phyloP scores from a whole-genome alignment of 2,329 filamentous ascomycete genomes.

The Didymellaceae sp. region DNA sequence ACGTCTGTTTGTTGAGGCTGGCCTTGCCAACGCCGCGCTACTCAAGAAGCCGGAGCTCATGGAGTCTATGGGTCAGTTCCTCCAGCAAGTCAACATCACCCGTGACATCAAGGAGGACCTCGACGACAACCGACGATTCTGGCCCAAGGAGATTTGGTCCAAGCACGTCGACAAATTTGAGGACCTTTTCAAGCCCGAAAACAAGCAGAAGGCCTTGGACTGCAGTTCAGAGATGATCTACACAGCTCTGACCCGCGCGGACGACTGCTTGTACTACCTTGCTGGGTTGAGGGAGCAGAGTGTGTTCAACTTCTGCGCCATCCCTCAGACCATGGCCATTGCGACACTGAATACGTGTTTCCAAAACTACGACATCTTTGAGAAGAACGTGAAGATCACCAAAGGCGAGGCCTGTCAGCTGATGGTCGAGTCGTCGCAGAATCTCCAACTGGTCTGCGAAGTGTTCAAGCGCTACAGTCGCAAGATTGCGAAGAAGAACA shows the following conservation, averaged over 20 bases:
- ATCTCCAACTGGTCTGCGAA: slow-evolving; percentile 79
- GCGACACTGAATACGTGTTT: slow-evolving; percentile 92
- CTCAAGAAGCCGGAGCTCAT: slow-evolving; percentile 79
- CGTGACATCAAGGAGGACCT: slow-evolving; percentile 92
- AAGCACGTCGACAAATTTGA: slow-evolving; percentile 91
- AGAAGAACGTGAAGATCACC: slow-evolving; percentile 92
- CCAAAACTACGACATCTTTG: slow-evolving; percentile 85
- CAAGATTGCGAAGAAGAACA: slow-evolving; percentile 91
- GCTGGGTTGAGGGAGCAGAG: slow-evolving; percentile 93
- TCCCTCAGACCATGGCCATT: slow-evolving; percentile 97
- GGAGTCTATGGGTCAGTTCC: slow-evolving; percentile 95
- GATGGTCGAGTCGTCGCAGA: slow-evolving; percentile 93
- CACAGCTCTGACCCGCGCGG: slow-evolving; percentile 82
- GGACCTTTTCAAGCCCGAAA: slow-evolving; percentile 83
- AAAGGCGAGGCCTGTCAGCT: slow-evolving; percentile 91
- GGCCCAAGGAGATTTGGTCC: slow-evolving; percentile 95
- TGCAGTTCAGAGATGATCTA: slow-evolving; percentile 95
- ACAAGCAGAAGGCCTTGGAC: slow-evolving; percentile 78
- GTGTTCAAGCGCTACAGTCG: slow-evolving; percentile 80
- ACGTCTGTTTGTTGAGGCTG: slow-evolving; percentile 83
- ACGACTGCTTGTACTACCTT: slow-evolving; percentile 98
- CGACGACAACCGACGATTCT: slow-evolving; percentile 87
- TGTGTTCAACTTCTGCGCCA: slow-evolving; percentile 98
- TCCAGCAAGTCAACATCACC: slow-evolving; percentile 99
- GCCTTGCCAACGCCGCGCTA: slow-evolving; percentile 85